Evolutionary conservation across 345 rosid species (phyloP), one percentile per base, ranked within the genome.

Genomic region (Tarenaya hassleriana): DNA sequence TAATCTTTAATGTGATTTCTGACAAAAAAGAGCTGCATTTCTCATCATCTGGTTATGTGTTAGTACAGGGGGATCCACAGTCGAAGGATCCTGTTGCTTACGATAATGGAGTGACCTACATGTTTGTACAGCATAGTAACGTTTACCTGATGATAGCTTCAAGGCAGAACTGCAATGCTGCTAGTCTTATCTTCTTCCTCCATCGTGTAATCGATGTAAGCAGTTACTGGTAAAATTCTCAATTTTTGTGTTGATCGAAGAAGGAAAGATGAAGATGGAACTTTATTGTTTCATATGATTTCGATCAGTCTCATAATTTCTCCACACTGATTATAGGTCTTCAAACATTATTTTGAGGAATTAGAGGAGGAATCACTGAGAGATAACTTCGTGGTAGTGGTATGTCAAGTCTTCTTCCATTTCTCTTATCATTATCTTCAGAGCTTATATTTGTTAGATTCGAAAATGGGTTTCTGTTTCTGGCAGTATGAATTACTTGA

Each of bases 311-410:
- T 32, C 34, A 6, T 14, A 17, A 45, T 52, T 47, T 16, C 35
- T 50, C 3, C 14, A 8, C 31, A 55, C 49, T 61, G 49, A 15
- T 18, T 55, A 14, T 55, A 67, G 72, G 98, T 92, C 39, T 88
- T 88, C 69, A 92, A 92, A 80, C 98, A 92, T 75, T 92, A 92
- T 67, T 92, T 92, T 42, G 97, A 92, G 68, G 91, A 85, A 67
- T 69, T 92, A 57, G 98, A 92, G 48, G 98, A 92, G 74, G 98
- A 92, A 69, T 92, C 98, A 0, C 79, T 92, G 50, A 76, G 97
- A 63, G 98, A 92, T 75, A 92, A 92, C 76, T 92, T 92, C 62
- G 98, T 92, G 41, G 95, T 92, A 6, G 97, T 92, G 94, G 98
- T 92, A 70, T 52, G 94, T 71, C 6, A 37, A 11, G 21, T 7